Percentiles rank a stretch among this genome's conserved stretches.
Evolutionary conservation across 805 yeast species (phyloP).

Genomic region (Saccharomycopsis fermentans): DNA sequence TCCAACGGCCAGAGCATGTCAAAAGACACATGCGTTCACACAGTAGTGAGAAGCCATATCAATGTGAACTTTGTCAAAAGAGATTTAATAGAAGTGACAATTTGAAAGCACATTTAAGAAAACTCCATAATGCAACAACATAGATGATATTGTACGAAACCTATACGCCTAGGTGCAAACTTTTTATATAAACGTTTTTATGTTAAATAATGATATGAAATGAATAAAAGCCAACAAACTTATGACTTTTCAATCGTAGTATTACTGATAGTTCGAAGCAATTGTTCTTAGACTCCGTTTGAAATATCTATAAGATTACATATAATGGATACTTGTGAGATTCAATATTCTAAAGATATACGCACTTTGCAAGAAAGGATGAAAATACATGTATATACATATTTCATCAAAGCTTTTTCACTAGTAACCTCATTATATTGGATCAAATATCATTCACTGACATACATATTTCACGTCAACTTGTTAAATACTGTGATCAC

Average conservation of each 20-base stretch:
- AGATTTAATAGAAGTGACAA: slow-evolving; percentile 70
- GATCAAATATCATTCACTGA: background rate
- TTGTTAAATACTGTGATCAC: no score
- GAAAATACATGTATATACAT: no score
- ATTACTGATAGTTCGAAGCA: background rate
- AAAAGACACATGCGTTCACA: slow-evolving; percentile 65
- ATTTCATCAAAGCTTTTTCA: no score
- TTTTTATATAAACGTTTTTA: background rate
- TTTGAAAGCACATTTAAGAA: slow-evolving; percentile 63
- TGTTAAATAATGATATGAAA: background rate
- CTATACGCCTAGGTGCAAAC: background rate
- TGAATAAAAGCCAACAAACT: background rate
- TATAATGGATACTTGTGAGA: no score
- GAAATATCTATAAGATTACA: no score
- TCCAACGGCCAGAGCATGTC: slow-evolving; percentile 67
- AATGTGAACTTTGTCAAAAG: slow-evolving; percentile 53
- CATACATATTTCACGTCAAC: no score
- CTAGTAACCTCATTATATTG: no score
- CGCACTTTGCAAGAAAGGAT: no score
- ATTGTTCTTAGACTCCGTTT: no score
- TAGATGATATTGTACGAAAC: background rate
- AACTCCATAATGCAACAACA: slow-evolving; percentile 12
- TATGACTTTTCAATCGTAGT: background rate
- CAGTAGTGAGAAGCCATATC: slow-evolving; percentile 68
- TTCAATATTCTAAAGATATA: no score